A percentile compares a stretch with the other conserved stretches of the same genome.
Evolutionary conservation across 371 early-diverging fungal genomes (phyloP).

Genomic region (Lichtheimia ramosa): DNA sequence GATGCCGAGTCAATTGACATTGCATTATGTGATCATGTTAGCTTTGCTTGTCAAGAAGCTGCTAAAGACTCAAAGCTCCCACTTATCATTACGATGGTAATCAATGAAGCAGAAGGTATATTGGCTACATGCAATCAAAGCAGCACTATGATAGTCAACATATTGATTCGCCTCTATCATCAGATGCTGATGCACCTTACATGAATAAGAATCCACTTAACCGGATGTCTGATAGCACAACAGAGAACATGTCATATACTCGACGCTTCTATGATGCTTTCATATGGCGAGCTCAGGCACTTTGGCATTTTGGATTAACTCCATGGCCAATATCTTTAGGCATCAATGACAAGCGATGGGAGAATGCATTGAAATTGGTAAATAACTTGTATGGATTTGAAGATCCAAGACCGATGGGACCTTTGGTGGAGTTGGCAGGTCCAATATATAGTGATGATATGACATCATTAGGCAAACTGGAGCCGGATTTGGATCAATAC

Average conservation of each 20-base stretch:
- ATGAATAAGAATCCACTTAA: constrained; percentile 12
- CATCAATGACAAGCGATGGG: not conserved
- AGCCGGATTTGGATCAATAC: constrained; percentile 14
- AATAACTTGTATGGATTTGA: constrained; percentile 28
- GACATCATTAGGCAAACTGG: not conserved
- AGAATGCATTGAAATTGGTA: constrained; percentile 24
- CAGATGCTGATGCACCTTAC: constrained; percentile 25
- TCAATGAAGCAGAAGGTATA: constrained; percentile 9
- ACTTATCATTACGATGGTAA: constrained; percentile 6
- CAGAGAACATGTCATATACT: constrained; percentile 6
- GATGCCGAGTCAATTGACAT: constrained; percentile 4
- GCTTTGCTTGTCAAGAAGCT: constrained; percentile 8
- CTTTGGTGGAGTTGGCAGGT: constrained; percentile 35
- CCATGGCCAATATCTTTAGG: not conserved
- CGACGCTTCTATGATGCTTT: constrained; percentile 17
- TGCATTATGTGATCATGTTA: constrained; percentile 13
- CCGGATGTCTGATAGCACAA: constrained; percentile 10
- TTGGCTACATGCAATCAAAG: not conserved
- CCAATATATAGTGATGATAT: constrained; percentile 19
- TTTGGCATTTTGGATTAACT: not conserved
- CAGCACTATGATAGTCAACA: not conserved
- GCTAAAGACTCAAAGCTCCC: constrained; percentile 5
- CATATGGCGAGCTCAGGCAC: constrained; percentile 6
- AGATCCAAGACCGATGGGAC: constrained; percentile 28
- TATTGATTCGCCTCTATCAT: not conserved